Base-by-base conservation (phyloP, 73 alveolate genomes). In the Halteria grandinella region DNA sequence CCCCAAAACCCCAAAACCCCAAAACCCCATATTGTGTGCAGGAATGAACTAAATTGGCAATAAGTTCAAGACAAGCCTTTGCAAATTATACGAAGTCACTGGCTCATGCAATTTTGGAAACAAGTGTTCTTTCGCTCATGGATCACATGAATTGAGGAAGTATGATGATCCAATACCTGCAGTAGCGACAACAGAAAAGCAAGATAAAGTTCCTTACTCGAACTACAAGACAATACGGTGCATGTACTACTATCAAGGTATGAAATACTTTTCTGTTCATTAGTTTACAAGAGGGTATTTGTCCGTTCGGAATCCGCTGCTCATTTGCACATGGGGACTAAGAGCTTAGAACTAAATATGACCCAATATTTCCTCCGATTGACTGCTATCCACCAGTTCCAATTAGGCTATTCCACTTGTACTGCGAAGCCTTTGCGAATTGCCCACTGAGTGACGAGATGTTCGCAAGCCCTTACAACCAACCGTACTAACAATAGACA, bases 121-220 rank as follows among this genome's bases (percentile, higher is more conserved):
- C 5, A 66, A 66, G 31, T 66, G 80, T 31, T 66, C 80, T 25
- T 66, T 44, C 52, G 80, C 80, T 11, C 80, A 66, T 45, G 80
- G 80, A 1, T 7, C 80, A 7, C 80, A 66, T 28, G 80, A 66
- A 45, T 32, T 66, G 31, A 41, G 80, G 33, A 15, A 39, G 7
- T 45, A 45, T 8, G 69, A 66, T 44, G 80, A 66, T 44, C 69
- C 66, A 7, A 8, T 66, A 11, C 80, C 66, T n/a, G 28, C 14
- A 41, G 60, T 39, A 62, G 60, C 60, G 6, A 62, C 41, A 17
- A 1, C n/a, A 18, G 78, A 62, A 17, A 62, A 62, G 41, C n/a
- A 25, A 3, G 78, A 62, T 39, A 39, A 59, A 62, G 78, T 62
- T 2, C 78, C 78, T 29, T 62, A 62, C 24, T 62, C 78, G 11